Evolutionary conservation across 208 protist genomes (phyloP).

Genomic region (Entamoeba histolytica): DNA sequence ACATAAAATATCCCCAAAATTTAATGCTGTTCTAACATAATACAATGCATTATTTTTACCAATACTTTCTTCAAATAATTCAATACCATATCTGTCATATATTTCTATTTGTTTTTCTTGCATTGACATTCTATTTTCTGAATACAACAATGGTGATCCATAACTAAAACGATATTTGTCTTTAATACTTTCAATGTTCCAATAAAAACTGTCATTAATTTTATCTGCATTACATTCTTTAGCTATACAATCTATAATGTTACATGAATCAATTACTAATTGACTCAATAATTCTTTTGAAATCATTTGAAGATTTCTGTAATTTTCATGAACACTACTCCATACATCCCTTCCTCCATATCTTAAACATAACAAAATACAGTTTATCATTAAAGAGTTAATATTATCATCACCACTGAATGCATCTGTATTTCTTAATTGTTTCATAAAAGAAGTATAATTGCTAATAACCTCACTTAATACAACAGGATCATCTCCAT

Average conservation of each 20-base stretch:
- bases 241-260: not conserved
- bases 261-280: not conserved
- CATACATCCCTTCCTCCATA: not conserved
- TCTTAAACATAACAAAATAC: not conserved
- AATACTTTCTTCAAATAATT: not conserved
- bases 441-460: not conserved
- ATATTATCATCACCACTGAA: not conserved
- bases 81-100: not conserved
- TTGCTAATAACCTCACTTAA: not conserved
- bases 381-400: not conserved
- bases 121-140: not conserved
- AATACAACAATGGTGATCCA: not conserved
- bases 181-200: not conserved
- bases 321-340: not conserved
- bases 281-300: not conserved
- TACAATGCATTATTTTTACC: not conserved
- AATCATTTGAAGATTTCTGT: not conserved
- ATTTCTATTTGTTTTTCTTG: not conserved
- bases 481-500: not conserved
- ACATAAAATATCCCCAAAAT: not conserved
- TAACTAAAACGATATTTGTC: not conserved
- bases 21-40: not conserved
- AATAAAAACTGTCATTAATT: not conserved
- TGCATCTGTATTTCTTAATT: not conserved
- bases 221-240: not conserved